Evolutionary conservation across 352 stramenopile species (phyloP).

Genomic region (Stramenopiles sp.): DNA sequence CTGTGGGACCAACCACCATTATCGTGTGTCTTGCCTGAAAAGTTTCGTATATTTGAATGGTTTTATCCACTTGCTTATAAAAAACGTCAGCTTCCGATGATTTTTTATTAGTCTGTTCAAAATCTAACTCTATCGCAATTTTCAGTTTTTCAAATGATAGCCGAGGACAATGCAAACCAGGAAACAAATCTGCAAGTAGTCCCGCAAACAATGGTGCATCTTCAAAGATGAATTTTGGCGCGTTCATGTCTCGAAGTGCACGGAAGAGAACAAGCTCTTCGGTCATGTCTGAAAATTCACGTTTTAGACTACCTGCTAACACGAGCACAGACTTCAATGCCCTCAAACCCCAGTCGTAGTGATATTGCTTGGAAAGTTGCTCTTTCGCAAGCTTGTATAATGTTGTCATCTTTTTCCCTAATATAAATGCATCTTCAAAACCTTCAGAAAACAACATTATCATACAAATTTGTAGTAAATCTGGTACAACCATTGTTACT

Average conservation of each 20-base stretch:
- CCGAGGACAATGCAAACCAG: conserved; percentile 67
- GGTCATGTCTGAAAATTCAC: conserved; percentile 68
- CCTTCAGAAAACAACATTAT: conserved; percentile 81
- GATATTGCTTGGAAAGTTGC: conserved; percentile 79
- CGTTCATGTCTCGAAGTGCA: conserved; percentile 77
- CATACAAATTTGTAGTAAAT: conserved; percentile 70
- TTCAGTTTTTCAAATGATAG: conserved; percentile 63
- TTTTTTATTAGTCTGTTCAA: conserved; percentile 53
- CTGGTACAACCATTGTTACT: conserved; percentile 76
- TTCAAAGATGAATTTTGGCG: conserved; percentile 89
- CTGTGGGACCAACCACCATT: conserved; percentile 79
- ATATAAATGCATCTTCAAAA: conserved; percentile 66
- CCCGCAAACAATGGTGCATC: conserved; percentile 77
- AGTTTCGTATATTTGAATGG: conserved; percentile 81
- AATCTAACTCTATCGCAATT: conserved; percentile 53
- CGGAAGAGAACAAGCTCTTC: conserved; percentile 84
- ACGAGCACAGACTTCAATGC: conserved; percentile 78
- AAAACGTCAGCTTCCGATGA: conserved; percentile 50
- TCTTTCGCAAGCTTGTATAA: conserved; percentile 81
- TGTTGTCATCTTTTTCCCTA: conserved; percentile 78
- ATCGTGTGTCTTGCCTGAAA: conserved; percentile 74
- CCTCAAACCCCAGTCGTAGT: conserved; percentile 83
- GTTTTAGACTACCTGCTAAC: conserved; percentile 73
- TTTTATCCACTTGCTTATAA: conserved; percentile 60
- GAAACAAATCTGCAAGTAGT: conserved; percentile 84